Conservation (phyloP, 192 early-diverging fungal species). For the Martensiomyces pterosporus region DNA sequence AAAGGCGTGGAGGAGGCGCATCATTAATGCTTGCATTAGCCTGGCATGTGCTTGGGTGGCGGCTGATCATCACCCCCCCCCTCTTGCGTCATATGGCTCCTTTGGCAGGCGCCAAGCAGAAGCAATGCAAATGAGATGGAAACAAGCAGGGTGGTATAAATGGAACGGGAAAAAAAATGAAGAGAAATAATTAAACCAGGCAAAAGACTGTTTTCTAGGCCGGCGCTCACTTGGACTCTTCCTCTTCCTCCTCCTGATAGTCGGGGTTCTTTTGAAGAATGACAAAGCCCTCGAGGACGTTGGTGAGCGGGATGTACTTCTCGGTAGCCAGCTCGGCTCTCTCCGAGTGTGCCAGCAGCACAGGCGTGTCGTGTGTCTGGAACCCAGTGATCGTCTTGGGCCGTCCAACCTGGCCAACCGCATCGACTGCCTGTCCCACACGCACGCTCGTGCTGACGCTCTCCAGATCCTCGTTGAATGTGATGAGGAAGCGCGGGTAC, state of each 20-base stretch:
- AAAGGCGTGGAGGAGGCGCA: not conserved
- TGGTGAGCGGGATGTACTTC: slow-evolving; percentile 84
- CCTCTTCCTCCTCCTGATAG: slow-evolving; percentile 64
- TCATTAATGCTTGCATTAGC: too few species aligned
- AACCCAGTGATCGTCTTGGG: slow-evolving; percentile 99
- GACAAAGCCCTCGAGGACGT: slow-evolving; percentile 93
- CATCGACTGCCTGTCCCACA: slow-evolving; percentile 99
- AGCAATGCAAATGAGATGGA: not conserved
- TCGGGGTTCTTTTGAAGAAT: slow-evolving; percentile 93
- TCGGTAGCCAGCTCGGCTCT: slow-evolving; percentile 97
- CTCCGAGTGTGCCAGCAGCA: slow-evolving; percentile 92
- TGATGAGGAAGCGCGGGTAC: slow-evolving; percentile 98
- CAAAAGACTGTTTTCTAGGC: too few species aligned
- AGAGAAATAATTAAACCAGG: too few species aligned
- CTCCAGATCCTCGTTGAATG: slow-evolving; percentile 88
- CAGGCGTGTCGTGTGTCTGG: slow-evolving; percentile 97
- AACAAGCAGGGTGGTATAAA: too few species aligned
- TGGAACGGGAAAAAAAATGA: slow-evolving; percentile 1
- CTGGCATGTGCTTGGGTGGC: too few species aligned
- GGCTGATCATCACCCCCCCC: too few species aligned
- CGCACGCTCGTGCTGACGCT: slow-evolving; percentile 80
- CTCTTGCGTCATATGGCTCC: too few species aligned
- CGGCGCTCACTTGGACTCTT: not conserved
- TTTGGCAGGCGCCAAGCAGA: too few species aligned
- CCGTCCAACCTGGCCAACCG: slow-evolving; percentile 95